Evolutionary conservation across 2,329 filamentous ascomycete genomes (phyloP).

Genomic region (Fusarium ramigenum): DNA sequence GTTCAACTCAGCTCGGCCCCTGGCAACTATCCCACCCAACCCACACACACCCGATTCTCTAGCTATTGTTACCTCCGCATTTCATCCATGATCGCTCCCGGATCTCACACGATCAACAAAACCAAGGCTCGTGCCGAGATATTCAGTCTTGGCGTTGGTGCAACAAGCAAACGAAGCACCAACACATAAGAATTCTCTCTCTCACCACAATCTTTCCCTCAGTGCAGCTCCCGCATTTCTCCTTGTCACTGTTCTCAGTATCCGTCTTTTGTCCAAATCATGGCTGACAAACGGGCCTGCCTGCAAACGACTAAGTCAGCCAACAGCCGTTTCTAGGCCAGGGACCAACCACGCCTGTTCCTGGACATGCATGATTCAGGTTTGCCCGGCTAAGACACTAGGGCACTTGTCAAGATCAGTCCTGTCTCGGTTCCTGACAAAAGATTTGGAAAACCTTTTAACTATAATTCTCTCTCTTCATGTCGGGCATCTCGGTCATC

Average conservation of each 20-base stretch:
- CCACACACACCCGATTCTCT: no score
- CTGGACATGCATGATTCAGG: slow-evolving; percentile 7
- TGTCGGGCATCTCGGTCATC: neutral
- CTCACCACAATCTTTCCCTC: neutral
- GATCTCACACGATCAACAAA: neutral
- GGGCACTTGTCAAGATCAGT: neutral
- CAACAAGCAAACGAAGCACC: neutral
- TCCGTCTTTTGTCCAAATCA: neutral
- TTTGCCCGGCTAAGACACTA: neutral
- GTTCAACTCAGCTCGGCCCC: neutral
- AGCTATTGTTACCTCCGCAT: slow-evolving; percentile 1
- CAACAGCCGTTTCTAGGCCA: neutral
- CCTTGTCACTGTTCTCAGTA: neutral
- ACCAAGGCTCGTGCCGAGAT: neutral
- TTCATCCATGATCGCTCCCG: slow-evolving; percentile 5
- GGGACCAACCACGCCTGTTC: neutral
- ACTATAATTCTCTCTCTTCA: neutral
- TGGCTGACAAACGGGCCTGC: neutral
- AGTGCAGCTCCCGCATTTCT: slow-evolving; percentile 24
- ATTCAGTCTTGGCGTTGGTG: neutral
- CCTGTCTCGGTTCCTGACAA: neutral
- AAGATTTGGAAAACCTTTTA: neutral
- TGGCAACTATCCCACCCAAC: neutral
- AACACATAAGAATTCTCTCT: neutral
- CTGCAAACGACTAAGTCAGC: neutral